Percentiles rank a stretch among this genome's conserved stretches.
These are phyloP conservation scores for Dactylellina parvicollis DNA, from an alignment of 2,329 filamentous ascomycete genomes.

Conservation along the genomic window DNA sequence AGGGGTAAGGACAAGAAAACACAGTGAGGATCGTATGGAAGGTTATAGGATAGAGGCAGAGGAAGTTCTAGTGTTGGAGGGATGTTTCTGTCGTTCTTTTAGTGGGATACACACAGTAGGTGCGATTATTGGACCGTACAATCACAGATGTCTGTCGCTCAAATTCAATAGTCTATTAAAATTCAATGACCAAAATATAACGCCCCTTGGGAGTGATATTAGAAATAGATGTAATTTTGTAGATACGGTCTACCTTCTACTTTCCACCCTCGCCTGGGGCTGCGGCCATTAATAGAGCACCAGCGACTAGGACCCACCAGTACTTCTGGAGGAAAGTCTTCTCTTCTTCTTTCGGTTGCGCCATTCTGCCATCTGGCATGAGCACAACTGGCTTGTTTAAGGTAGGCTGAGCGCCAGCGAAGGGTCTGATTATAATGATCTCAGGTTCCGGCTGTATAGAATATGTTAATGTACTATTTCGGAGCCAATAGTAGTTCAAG, in stretches of 20 bases:
- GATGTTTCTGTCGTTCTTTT: neutral
- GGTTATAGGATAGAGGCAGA: neutral
- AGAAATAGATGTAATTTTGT: neutral
- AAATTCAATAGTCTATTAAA: neutral
- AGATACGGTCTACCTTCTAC: conserved; percentile 7
- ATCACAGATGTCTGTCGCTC: neutral
- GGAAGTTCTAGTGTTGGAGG: neutral
- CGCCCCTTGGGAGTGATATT: conserved; percentile 4
- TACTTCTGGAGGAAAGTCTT: conserved; percentile 76
- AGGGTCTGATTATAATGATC: conserved; percentile 66
- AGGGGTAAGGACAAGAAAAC: conserved; percentile 45
- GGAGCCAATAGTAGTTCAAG: neutral
- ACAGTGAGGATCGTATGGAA: conserved; percentile 23
- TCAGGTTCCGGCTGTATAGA: conserved; percentile 62
- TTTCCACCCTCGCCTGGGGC: conserved; percentile 43
- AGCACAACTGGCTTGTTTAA: conserved; percentile 74
- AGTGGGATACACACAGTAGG: conserved; percentile 2
- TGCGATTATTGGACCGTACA: neutral
- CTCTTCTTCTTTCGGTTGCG: conserved; percentile 66
- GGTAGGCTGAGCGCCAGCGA: conserved; percentile 67
- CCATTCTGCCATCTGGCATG: conserved; percentile 70
- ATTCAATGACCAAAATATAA: neutral
- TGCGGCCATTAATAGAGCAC: conserved; percentile 64
- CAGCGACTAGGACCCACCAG: conserved; percentile 72
- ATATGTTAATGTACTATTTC: conserved; percentile 3